phyloP scores from a whole-genome alignment of 129 eudicot species.

The Scalesia atractyloides region DNA sequence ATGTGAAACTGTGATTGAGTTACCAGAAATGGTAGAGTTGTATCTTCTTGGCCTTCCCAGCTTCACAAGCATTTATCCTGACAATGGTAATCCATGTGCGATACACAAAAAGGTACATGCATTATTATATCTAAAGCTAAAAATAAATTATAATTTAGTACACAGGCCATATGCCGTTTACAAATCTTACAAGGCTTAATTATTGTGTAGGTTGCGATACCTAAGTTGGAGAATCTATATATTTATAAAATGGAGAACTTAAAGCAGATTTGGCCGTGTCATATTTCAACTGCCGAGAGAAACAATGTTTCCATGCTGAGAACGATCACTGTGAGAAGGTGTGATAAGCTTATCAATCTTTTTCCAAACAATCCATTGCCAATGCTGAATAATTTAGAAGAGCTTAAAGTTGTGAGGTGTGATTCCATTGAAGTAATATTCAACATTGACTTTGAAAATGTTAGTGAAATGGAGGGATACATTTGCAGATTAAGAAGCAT shows the following conservation, averaged over 20 bases:
- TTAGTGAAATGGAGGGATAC: background rate
- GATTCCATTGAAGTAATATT: slow-evolving; percentile 6
- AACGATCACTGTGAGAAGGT: background rate
- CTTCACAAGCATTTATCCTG: background rate
- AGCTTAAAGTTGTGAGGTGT: background rate
- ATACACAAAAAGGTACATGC: background rate
- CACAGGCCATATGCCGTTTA: background rate
- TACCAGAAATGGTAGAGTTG: background rate
- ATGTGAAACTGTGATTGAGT: background rate
- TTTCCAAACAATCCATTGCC: background rate
- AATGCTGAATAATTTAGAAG: background rate
- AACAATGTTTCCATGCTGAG: background rate
- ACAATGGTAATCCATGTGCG: background rate
- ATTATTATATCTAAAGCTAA: background rate
- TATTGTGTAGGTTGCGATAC: background rate
- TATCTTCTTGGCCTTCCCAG: background rate
- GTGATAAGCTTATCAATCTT: background rate
- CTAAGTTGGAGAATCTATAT: slow-evolving; percentile 5
- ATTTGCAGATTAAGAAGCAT: background rate
- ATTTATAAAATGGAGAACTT: background rate
- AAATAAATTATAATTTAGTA: too few relatives aligned
- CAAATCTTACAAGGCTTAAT: background rate
- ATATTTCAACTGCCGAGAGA: background rate
- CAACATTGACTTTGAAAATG: background rate
- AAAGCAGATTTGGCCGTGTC: slow-evolving; percentile 10